A percentile compares a stretch with the other conserved stretches of the same genome.
phyloP scores from a whole-genome alignment of 805 yeast genomes.

The Lipomyces chichibuensis region DNA sequence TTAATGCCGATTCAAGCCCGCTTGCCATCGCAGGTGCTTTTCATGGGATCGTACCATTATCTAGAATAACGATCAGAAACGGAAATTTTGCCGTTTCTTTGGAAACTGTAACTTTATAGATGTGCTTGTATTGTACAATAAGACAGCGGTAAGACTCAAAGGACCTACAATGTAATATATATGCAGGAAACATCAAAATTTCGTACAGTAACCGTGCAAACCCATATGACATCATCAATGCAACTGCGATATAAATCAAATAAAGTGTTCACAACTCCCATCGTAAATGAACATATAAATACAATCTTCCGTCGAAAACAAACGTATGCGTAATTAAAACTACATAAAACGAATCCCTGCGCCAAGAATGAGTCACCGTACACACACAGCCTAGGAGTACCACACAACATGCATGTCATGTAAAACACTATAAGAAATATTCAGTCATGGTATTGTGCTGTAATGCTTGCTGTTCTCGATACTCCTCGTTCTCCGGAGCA shows the following conservation, averaged over 20 bases:
- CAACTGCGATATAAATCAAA: background rate
- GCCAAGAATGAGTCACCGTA: background rate
- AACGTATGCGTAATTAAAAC: background rate
- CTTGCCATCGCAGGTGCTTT: slow-evolving; percentile 71
- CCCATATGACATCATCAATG: slow-evolving; percentile 4
- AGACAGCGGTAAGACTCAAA: background rate
- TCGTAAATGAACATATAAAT: background rate
- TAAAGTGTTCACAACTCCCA: background rate
- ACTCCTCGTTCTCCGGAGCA: slow-evolving; percentile 84
- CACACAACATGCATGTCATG: background rate
- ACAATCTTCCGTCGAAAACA: background rate
- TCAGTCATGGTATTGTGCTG: slow-evolving; percentile 29
- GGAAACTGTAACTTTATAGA: background rate
- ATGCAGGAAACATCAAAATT: slow-evolving; percentile 7
- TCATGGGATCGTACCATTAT: slow-evolving; percentile 79
- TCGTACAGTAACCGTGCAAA: slow-evolving; percentile 15
- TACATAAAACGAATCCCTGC: background rate
- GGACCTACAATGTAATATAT: background rate
- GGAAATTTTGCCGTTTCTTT: background rate
- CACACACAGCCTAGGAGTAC: background rate
- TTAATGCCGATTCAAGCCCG: slow-evolving; percentile 87
- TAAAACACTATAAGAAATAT: slow-evolving; percentile 28
- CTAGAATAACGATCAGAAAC: slow-evolving; percentile 57
- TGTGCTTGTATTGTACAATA: background rate
- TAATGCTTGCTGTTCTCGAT: slow-evolving; percentile 38